Evolutionary conservation across 257 asterid species (phyloP).

Genomic region (Thymus mandschuricus): DNA sequence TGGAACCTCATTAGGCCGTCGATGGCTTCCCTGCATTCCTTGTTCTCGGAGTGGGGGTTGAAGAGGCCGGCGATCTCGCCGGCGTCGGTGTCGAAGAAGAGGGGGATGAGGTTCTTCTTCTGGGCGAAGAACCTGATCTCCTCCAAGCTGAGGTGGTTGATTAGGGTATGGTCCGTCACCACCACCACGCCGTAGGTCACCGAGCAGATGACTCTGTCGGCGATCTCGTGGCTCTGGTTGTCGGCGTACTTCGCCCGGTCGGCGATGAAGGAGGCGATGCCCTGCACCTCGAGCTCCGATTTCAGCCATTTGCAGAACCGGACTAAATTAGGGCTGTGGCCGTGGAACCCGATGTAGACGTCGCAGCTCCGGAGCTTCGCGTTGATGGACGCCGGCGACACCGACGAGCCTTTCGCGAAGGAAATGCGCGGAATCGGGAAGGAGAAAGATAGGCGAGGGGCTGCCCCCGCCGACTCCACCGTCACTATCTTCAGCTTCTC

Average conservation of each 20-base stretch:
- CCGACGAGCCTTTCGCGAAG: constrained; percentile 67
- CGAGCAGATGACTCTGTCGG: constrained; percentile 85
- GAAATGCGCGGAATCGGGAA: constrained; percentile 84
- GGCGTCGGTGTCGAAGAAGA: constrained; percentile 67
- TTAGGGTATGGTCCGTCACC: constrained; percentile 56
- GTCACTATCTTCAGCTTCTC: constrained; percentile 66
- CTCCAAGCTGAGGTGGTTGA: constrained; percentile 64
- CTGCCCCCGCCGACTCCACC: constrained; percentile 46
- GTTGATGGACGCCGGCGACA: constrained; percentile 59
- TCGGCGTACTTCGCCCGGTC: constrained; percentile 77
- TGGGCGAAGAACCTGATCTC: constrained; percentile 84
- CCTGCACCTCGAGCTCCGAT: constrained; percentile 89
- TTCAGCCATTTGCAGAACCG: constrained; percentile 90
- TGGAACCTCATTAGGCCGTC: constrained; percentile 65
- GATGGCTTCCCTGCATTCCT: constrained; percentile 67
- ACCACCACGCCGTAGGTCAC: constrained; percentile 71
- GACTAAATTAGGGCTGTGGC: constrained; percentile 64
- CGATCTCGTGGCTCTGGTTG: constrained; percentile 86
- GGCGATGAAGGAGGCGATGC: constrained; percentile 84
- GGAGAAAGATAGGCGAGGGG: constrained; percentile 79
- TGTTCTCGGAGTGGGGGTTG: constrained; percentile 48
- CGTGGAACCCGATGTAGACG: constrained; percentile 81
- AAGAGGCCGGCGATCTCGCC: constrained; percentile 43
- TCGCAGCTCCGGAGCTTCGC: constrained; percentile 86
- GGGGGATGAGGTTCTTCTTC: constrained; percentile 81